Evolutionary conservation across 768 basidiomycete genomes (phyloP), one percentile per base, ranked within the genome.

Genomic region (Polyporus arcularius): DNA sequence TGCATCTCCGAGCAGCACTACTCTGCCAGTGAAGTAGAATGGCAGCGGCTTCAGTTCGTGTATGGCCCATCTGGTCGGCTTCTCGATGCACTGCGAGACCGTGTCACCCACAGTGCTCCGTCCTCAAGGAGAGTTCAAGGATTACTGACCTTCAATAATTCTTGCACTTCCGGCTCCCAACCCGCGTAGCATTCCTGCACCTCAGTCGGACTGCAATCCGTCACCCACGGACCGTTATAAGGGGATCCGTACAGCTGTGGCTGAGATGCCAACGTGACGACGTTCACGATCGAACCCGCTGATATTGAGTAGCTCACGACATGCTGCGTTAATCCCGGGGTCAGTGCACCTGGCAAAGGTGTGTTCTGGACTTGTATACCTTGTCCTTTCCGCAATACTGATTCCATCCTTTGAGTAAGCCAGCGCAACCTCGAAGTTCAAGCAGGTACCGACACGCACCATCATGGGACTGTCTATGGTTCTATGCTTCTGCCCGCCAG

Each of bases 311-410:
- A 82, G 63, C 78, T 76, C 32, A 83, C 80, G 39, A 82, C 74
- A 57, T 82, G 80, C 80, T 80, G 57, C 4, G 47, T 16, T 35
- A 18, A 30, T 31, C 7, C 11, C 38, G 5, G 49, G 11, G 45
- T 42, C 16, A 32, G 40, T 30, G 7, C n/a, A n/a, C 21, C 43
- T 16, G 42, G 42, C 14, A 43, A 6, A 2, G 8, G 14, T n/a
- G 42, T 15, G 42, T 11, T 7, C 1, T 6, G 12, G 16, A 12
- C 0, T 28, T 9, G 60, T 66, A 15, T 60, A 77, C 80, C 74
- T 80, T 82, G 72, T 71, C 71, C 68, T 76, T 76, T 1, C 81
- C 81, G 57, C 80, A 81, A 66, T 81, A 82, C 81, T 82, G 52
- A 38, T 46, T 18, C 51, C 14, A 21, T 8, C 39, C 55, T 66